Conservation (phyloP, 192 early-diverging fungal species). For the Pilobolus umbonatus region DNA sequence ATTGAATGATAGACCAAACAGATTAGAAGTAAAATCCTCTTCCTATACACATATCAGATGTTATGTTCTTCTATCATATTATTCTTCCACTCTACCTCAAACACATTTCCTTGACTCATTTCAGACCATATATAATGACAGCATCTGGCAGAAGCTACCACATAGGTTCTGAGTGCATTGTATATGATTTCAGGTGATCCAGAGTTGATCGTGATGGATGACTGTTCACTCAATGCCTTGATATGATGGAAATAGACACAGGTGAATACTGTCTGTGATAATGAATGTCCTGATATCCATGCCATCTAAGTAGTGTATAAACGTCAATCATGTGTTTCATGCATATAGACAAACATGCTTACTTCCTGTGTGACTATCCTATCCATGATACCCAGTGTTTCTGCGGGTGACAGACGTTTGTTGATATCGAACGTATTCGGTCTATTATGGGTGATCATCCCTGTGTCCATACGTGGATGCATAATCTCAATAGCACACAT, state of each 20-base stretch:
- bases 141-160: slow-evolving; percentile 44
- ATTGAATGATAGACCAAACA: slow-evolving; percentile 44
- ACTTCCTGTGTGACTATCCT: slow-evolving; percentile 46
- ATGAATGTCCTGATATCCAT: slow-evolving; percentile 56
- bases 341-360: no score
- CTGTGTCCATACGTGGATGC: slow-evolving; percentile 61
- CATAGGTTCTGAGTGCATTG: slow-evolving; percentile 41
- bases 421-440: slow-evolving; percentile 36
- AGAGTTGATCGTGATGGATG: not conserved
- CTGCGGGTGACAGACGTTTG: slow-evolving; percentile 24
- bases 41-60: slow-evolving; percentile 31
- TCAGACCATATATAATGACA: slow-evolving; percentile 50
- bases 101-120: slow-evolving; percentile 52
- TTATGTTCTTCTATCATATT: not conserved
- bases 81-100: slow-evolving; percentile 32
- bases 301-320: no score
- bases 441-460: slow-evolving; percentile 45
- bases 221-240: slow-evolving; percentile 21
- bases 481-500: slow-evolving; percentile 66
- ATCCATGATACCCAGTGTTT: slow-evolving; percentile 46
- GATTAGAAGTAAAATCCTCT: slow-evolving; percentile 57
- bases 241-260: slow-evolving; percentile 50
- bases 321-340: no score
- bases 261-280: slow-evolving; percentile 55
- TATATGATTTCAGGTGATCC: slow-evolving; percentile 26